Conservation (phyloP, 495 filamentous ascomycete species). For the Penicillium angulare region DNA sequence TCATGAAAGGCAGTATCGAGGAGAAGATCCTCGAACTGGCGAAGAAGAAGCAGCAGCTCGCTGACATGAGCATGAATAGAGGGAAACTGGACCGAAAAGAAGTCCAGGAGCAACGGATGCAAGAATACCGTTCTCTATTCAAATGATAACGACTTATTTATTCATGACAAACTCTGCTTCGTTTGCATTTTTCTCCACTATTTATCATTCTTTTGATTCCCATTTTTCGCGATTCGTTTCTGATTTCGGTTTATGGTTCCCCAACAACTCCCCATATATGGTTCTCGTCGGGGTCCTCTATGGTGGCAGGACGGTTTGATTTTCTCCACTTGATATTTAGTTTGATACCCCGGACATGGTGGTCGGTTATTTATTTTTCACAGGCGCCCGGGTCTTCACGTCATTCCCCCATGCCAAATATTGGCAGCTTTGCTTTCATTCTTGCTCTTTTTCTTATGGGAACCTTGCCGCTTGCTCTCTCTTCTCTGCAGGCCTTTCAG, state of each 20-base stretch:
- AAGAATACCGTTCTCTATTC: slow-evolving; percentile 81
- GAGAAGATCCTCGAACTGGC: slow-evolving; percentile 90
- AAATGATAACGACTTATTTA: slow-evolving; percentile 42
- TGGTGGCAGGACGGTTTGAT: slow-evolving; percentile 1
- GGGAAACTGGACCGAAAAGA: slow-evolving; percentile 70
- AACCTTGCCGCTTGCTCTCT: background rate
- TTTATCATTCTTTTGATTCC: background rate
- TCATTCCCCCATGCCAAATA: background rate
- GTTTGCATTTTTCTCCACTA: background rate
- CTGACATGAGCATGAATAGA: slow-evolving; percentile 77
- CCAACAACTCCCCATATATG: no score
- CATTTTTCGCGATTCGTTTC: no score
- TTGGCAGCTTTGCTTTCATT: background rate
- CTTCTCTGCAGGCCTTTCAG: background rate
- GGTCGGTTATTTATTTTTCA: background rate
- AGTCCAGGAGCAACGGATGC: slow-evolving; percentile 69
- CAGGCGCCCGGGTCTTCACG: background rate
- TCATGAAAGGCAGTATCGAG: slow-evolving; percentile 90
- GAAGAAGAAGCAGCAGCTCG: slow-evolving; percentile 84
- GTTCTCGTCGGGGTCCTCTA: no score
- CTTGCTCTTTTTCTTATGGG: background rate
- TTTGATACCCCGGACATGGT: slow-evolving; percentile 4
- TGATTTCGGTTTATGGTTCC: no score
- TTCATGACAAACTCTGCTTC: background rate
- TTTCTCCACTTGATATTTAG: background rate